Conservation (phyloP, 2,329 filamentous ascomycete genomes). For the Rachicladosporium sp. region DNA sequence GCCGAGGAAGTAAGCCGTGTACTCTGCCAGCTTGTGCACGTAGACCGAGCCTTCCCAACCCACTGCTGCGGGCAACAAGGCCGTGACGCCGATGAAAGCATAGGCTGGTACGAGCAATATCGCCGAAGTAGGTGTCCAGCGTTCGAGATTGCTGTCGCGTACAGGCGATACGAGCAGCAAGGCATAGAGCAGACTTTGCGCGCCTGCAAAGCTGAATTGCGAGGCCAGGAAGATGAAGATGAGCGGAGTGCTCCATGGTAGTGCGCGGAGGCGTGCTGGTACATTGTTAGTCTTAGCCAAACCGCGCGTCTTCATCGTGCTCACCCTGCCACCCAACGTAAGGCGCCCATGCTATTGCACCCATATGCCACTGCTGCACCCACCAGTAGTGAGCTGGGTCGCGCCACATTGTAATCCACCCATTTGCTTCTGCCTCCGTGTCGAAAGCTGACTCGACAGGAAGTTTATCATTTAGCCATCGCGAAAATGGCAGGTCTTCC, state of each 20-base stretch:
- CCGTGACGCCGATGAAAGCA: neutral
- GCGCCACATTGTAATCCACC: neutral
- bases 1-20: neutral
- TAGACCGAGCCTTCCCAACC: neutral
- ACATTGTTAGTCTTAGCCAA: neutral
- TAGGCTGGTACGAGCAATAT: slow-evolving; percentile 1
- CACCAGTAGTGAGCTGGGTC: slow-evolving; percentile 2
- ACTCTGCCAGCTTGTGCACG: neutral
- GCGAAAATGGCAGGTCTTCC: too few relatives aligned
- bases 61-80: neutral
- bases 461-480: too few relatives aligned
- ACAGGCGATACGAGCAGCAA: slow-evolving; percentile 4
- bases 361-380: slow-evolving; percentile 1
- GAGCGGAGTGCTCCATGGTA: slow-evolving; percentile 3
- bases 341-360: slow-evolving; percentile 1
- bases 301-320: neutral
- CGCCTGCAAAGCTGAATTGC: slow-evolving; percentile 1
- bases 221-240: neutral
- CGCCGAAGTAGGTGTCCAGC: slow-evolving; percentile 1
- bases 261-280: slow-evolving; percentile 2
- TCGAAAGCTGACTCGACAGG: neutral
- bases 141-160: slow-evolving; percentile 2
- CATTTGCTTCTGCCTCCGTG: neutral
- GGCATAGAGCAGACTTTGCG: slow-evolving; percentile 2
- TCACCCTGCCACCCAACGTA: slow-evolving; percentile 5